Conservation (phyloP, 2,329 filamentous ascomycete genomes). For the Colletotrichum nymphaeae region DNA sequence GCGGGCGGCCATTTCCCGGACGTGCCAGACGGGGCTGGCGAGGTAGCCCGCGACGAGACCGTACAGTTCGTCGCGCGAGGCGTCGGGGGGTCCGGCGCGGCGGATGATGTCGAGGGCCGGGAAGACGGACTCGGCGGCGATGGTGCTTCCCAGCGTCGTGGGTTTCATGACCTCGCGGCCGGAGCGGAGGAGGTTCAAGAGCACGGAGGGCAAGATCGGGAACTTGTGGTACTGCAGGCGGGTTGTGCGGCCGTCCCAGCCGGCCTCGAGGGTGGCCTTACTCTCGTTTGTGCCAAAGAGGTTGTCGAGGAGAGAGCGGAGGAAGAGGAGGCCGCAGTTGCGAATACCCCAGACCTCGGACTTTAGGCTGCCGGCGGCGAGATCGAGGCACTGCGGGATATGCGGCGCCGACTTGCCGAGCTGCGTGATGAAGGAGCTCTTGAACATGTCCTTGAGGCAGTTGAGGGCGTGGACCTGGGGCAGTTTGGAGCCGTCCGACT, state of each 20-base stretch:
- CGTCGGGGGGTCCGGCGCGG: slow-evolving; percentile 73
- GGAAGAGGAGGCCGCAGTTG: slow-evolving; percentile 91
- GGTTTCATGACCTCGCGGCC: slow-evolving; percentile 58
- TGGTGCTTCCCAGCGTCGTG: slow-evolving; percentile 41
- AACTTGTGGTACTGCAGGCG: slow-evolving; percentile 79
- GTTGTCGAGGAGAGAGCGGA: slow-evolving; percentile 85
- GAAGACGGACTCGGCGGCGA: slow-evolving; percentile 78
- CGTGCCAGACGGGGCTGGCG: slow-evolving; percentile 79
- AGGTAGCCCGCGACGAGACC: slow-evolving; percentile 71
- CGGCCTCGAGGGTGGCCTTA: slow-evolving; percentile 69
- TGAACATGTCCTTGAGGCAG: slow-evolving; percentile 92
- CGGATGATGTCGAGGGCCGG: slow-evolving; percentile 86
- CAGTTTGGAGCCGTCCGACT: slow-evolving; percentile 74
- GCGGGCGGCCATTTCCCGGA: slow-evolving; percentile 82
- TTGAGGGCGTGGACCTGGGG: slow-evolving; percentile 97
- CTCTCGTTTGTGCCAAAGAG: slow-evolving; percentile 81
- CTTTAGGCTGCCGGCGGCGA: slow-evolving; percentile 84
- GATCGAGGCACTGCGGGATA: slow-evolving; percentile 77
- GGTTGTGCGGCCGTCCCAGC: slow-evolving; percentile 73
- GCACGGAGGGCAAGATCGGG: slow-evolving; percentile 70
- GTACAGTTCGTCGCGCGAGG: slow-evolving; percentile 65
- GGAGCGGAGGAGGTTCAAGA: slow-evolving; percentile 70
- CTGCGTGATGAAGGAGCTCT: slow-evolving; percentile 79
- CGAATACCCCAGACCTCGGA: slow-evolving; percentile 93
- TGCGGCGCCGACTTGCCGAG: slow-evolving; percentile 80